phyloP scores from a whole-genome alignment of 2,329 filamentous ascomycete species.

The Thermothelomyces thermophilus region DNA sequence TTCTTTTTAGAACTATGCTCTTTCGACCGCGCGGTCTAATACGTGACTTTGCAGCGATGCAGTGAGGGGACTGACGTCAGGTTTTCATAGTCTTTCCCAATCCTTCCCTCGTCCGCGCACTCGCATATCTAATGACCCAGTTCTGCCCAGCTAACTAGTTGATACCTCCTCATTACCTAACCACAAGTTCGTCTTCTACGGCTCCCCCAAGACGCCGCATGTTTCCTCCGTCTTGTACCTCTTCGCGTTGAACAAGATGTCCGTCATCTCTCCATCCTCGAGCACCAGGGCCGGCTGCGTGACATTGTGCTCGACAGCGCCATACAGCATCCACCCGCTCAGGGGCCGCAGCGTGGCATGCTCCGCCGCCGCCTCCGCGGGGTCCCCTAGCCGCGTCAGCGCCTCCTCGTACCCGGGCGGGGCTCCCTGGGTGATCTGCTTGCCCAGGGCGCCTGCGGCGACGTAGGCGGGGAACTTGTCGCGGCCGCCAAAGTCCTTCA shows the following conservation, averaged over 20 bases:
- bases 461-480: constrained; percentile 31
- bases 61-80: too few relatives aligned
- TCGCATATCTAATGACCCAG: too few relatives aligned
- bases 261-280: constrained; percentile 10
- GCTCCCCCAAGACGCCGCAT: constrained; percentile 1
- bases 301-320: not conserved
- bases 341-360: constrained; percentile 6
- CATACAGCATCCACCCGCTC: constrained; percentile 17
- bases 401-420: constrained; percentile 29
- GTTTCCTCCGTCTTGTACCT: constrained; percentile 6
- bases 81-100: too few relatives aligned
- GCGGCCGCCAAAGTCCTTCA: constrained; percentile 29
- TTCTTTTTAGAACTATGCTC: too few relatives aligned
- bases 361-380: not conserved
- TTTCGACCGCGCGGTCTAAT: too few relatives aligned
- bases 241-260: not conserved
- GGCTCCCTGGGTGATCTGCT: constrained; percentile 21
- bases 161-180: too few relatives aligned
- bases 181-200: not conserved
- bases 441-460: constrained; percentile 32
- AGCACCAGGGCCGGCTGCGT: not conserved
- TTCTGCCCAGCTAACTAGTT: too few relatives aligned
- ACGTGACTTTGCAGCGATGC: too few relatives aligned
- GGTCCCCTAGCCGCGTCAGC: constrained; percentile 17
- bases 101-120: too few relatives aligned